phyloP scores from a whole-genome alignment of 2,329 filamentous ascomycete species.

The Hortaea werneckii region DNA sequence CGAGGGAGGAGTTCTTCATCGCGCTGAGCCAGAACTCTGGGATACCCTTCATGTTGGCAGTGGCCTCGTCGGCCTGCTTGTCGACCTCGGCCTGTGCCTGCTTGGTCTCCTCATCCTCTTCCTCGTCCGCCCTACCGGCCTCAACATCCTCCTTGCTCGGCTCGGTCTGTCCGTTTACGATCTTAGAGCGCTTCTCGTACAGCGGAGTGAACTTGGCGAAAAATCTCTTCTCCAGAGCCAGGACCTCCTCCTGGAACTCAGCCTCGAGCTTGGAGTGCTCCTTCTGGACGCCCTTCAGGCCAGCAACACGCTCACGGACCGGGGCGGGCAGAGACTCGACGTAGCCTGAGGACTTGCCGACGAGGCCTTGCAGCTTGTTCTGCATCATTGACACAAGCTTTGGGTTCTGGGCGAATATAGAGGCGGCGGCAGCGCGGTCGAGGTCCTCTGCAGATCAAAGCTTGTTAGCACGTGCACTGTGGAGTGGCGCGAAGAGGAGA shows the following conservation, averaged over 20 bases:
- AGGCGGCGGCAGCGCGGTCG: conserved; percentile 76
- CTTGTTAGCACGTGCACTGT: background rate
- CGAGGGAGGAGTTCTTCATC: conserved; percentile 99
- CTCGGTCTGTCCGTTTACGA: conserved; percentile 79
- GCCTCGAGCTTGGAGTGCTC: conserved; percentile 97
- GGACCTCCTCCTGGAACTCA: conserved; percentile 95
- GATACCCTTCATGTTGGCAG: conserved; percentile 59
- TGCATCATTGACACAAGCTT: conserved; percentile 95
- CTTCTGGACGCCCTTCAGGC: conserved; percentile 96
- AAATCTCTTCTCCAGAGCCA: conserved; percentile 98
- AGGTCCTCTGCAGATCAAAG: conserved; percentile 63
- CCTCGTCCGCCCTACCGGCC: conserved; percentile 71
- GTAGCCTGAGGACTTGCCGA: conserved; percentile 93
- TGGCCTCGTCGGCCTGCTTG: conserved; percentile 44
- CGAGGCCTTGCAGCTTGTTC: conserved; percentile 83
- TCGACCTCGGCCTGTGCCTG: conserved; percentile 50
- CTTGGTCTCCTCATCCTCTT: conserved; percentile 52
- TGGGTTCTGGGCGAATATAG: conserved; percentile 91
- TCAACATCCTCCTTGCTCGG: conserved; percentile 80
- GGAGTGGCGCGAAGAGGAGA: background rate
- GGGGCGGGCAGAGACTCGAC: conserved; percentile 86
- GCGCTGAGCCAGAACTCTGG: conserved; percentile 99
- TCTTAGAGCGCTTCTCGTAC: conserved; percentile 87
- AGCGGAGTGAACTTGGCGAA: conserved; percentile 97
- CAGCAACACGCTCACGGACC: conserved; percentile 86